Base-by-base conservation (phyloP, 345 rosid genomes). In the Hibiscus tridactylites region DNA sequence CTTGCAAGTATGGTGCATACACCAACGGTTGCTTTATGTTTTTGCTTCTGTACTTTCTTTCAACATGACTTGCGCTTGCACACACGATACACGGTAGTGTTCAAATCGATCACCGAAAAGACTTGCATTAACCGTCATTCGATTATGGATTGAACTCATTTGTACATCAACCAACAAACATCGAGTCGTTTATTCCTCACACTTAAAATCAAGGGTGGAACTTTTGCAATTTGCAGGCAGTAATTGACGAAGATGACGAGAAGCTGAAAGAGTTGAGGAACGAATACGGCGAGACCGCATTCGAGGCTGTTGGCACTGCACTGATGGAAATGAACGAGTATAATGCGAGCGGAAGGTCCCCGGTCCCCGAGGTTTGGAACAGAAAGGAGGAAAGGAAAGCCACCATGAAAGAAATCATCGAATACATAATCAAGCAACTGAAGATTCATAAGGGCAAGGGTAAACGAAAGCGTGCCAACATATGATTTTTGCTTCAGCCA, bases 281-380 rank as follows among this genome's bases (percentile, higher is more conserved):
- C 42, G 77, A 72, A 17, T 74, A 66, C 3, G 77, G 74, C 19
- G 81, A 81, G 54, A 75, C 6, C 37, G 77, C 13, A 7, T 78
- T 72, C 24, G 35, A 70, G 35, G 77, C 79, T 64, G 81, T 81
- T 9, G 39, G 63, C 37, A 73, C 68, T 4, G 81, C 81, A 73
- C 21, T 78, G 61, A 1, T 75, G 81, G 81, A 81, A 71, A 3
- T 73, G 76, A 73, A 78, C 58, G 77, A 75, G 56, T 73, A 75
- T 70, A 81, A 81, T 42, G 71, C 79, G 1, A 78, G 84, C 66
- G 77, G 81, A 26, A 49, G 79, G 29, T 78, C 65, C 69, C 10
- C 28, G 3, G 75, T 75, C 8, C 60, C 68, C 29, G 84, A 81
- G 71, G 1, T 78, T 15, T 81, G 84, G 84, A 75, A 81, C 47